These are phyloP conservation scores for Plenodomus biglobosus DNA, from an alignment of 2,329 filamentous ascomycete genomes.

Conservation along the genomic window DNA sequence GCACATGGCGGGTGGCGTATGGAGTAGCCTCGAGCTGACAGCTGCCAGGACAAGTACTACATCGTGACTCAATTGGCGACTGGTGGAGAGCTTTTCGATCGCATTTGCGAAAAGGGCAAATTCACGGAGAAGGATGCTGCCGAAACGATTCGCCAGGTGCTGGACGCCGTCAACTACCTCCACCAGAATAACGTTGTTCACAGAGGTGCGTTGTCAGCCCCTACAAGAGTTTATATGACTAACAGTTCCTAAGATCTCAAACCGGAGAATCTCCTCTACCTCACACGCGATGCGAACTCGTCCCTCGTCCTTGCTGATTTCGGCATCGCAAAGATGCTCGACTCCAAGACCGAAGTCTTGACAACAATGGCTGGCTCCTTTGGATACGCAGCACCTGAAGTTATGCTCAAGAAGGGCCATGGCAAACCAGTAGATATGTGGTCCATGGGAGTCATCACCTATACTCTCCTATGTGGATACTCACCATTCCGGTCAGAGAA, in stretches of 20 bases:
- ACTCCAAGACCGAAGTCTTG: conserved; percentile 84
- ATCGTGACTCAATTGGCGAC: conserved; percentile 96
- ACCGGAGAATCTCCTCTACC: conserved; percentile 94
- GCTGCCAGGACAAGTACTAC: conserved; percentile 90
- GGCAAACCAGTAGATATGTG: conserved; percentile 99
- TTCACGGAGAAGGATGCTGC: conserved; percentile 99
- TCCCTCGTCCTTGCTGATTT: conserved; percentile 94
- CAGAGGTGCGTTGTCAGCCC: conserved; percentile 62
- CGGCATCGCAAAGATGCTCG: conserved; percentile 97
- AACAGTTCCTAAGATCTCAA: conserved; percentile 72
- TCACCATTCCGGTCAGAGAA: conserved; percentile 97
- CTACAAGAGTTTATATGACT: conserved; percentile 12
- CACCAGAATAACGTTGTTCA: conserved; percentile 95
- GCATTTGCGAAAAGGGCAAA: conserved; percentile 96
- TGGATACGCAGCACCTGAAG: conserved; percentile 94
- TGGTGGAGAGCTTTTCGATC: conserved; percentile 94
- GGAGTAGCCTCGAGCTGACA: conserved; percentile 17
- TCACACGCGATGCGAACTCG: conserved; percentile 74
- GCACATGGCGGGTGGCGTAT: conserved; percentile 26
- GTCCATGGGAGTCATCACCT: conserved; percentile 98
- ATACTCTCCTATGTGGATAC: conserved; percentile 96
- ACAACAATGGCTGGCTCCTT: conserved; percentile 99
- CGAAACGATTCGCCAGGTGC: conserved; percentile 90
- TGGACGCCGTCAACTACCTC: conserved; percentile 90
- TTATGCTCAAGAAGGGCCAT: conserved; percentile 97